Evolutionary conservation across 1,139 yeast genomes (phyloP).

Genomic region (Candida buenavistaensis): DNA sequence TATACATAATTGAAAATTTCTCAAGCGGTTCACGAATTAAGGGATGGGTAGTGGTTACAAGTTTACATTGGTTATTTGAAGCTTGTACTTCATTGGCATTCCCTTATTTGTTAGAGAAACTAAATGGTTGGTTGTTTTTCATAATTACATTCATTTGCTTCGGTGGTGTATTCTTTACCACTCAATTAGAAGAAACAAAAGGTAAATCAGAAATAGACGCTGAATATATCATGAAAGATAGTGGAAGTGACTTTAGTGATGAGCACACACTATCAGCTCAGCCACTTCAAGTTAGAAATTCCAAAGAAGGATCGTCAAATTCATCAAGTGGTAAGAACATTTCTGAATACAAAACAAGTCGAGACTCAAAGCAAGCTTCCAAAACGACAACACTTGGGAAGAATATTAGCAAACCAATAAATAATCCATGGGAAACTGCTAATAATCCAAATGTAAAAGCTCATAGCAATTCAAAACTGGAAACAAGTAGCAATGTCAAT

Average conservation of each 20-base stretch:
- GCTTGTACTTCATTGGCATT: constrained; percentile 39
- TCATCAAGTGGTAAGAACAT: not conserved
- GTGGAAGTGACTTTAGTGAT: constrained; percentile 3
- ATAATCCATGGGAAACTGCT: constrained; percentile 1
- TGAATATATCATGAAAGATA: constrained; percentile 9
- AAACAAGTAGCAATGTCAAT: constrained; percentile 2
- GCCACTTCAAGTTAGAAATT: constrained; percentile 1
- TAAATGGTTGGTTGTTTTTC: constrained; percentile 47
- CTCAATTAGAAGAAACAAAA: constrained; percentile 47
- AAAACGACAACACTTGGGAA: constrained; percentile 1
- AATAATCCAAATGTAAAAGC: not conserved
- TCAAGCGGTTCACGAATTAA: constrained; percentile 47
- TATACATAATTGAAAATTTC: constrained; percentile 57
- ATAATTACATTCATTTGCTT: constrained; percentile 38
- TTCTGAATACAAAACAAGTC: not conserved
- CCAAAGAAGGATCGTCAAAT: not conserved
- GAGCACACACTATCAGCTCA: constrained; percentile 3
- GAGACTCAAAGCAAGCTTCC: too few relatives aligned
- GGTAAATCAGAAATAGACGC: constrained; percentile 12
- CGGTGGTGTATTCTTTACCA: constrained; percentile 25
- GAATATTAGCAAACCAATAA: constrained; percentile 1
- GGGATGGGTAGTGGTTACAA: constrained; percentile 55
- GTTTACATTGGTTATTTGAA: constrained; percentile 53
- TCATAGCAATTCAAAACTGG: not conserved
- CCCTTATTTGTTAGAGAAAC: constrained; percentile 39